These are phyloP conservation scores for Podospora tetraspora DNA, from an alignment of 495 filamentous ascomycete species.

Conservation along the genomic window DNA sequence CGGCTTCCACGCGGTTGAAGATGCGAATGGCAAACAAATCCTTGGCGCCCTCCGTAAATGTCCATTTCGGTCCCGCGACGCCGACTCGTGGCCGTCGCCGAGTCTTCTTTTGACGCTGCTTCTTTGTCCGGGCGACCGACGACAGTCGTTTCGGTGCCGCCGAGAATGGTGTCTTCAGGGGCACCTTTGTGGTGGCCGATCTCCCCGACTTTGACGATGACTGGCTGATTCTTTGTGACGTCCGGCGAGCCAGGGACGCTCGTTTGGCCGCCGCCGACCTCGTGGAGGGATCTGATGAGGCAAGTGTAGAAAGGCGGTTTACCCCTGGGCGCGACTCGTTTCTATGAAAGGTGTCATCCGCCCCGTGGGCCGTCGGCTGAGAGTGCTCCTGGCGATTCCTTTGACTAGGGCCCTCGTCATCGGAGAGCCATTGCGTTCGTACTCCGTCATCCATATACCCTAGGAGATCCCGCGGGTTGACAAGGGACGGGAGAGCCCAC, in stretches of 20 bases:
- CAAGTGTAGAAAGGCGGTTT: background rate
- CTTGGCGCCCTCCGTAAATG: conserved; percentile 43
- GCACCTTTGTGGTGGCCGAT: conserved; percentile 23
- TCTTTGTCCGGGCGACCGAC: conserved; percentile 30
- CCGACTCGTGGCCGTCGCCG: conserved; percentile 22
- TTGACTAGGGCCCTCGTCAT: background rate
- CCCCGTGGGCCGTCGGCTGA: conserved; percentile 20
- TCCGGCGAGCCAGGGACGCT: conserved; percentile 18
- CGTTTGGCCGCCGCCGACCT: conserved; percentile 6
- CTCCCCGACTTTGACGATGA: conserved; percentile 23
- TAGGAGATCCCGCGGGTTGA: background rate
- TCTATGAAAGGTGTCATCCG: conserved; percentile 41
- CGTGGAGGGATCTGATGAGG: background rate
- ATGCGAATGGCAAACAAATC: conserved; percentile 41
- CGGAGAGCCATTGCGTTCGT: background rate
- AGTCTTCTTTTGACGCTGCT: conserved; percentile 40
- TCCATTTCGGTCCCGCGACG: conserved; percentile 33
- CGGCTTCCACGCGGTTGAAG: conserved; percentile 44
- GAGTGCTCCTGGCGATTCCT: background rate
- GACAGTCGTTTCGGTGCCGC: conserved; percentile 22
- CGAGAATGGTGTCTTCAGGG: conserved; percentile 16
- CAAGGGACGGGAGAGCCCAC: background rate
- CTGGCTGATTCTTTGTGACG: conserved; percentile 26
- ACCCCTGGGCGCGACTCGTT: conserved; percentile 13
- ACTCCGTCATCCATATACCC: background rate